Evolutionary conservation across 2,329 filamentous ascomycete genomes (phyloP), one percentile per base, ranked within the genome.

Genomic region (Aspergillus felis): DNA sequence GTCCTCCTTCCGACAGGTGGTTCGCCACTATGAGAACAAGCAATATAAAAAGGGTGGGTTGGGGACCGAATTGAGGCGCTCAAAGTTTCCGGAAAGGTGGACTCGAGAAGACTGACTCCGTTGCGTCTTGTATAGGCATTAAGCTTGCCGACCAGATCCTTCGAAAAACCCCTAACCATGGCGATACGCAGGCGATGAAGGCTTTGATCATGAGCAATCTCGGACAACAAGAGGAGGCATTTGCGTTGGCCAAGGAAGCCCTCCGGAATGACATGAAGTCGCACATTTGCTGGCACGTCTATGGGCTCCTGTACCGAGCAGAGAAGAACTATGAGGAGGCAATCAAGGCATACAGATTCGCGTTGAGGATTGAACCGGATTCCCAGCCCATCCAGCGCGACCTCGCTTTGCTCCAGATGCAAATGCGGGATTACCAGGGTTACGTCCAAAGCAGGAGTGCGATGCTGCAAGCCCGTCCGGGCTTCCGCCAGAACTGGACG

Each of bases 231-330:
- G 91, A 96, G 57, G 94, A 99, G 78, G 95, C 95, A 0, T 99
- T 99, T 74, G 85, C 87, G 49, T 83, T 99, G 58, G 93, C 90
- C 70, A 99, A 97, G 79, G 85, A 92, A 64, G 94, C 95, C 35
- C 82, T 99, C 67, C 92, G 89, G 65, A 91, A 92, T 69, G 92
- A 97, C 74, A 97, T 99, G 92, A 97, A 95, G 80, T 97, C 92
- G 69, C 93, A 97, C 77, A 92, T 99, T 69, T 97, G 92, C 82
- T 99, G 94, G 94, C 95, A 99, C 76, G 94, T 99, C 60, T 99
- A 97, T 74, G 94, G 95, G 32, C 79, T 99, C 65, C 83, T 99
- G 52, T 97, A 96, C 78, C 88, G 93, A 53, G 88, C 91, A 51
- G 89, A 90, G 71, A 97, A 97, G 83, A 97, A 99, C 78, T 97